Evolutionary conservation across 2,329 filamentous ascomycete genomes (phyloP), one percentile per base, ranked within the genome.

Genomic region (Chaetomium globosum): DNA sequence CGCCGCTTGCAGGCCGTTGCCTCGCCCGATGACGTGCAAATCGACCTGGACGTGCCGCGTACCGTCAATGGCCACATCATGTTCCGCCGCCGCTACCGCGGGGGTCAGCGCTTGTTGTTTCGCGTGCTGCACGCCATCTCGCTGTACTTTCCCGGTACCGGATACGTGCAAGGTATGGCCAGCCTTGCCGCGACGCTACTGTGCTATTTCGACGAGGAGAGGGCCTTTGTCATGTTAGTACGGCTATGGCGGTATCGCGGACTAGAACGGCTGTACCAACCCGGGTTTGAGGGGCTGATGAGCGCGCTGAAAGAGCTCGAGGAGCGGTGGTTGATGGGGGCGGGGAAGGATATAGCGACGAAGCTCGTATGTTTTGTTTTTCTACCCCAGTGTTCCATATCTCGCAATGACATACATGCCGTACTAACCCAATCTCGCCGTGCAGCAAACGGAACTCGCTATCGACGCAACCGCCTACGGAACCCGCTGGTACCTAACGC

Each of bases 151-250:
- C 91, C 92, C 0, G 89, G 91, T 28, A 95, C 91, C 6, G 95
- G 95, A 31, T 99, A 99, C 76, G 95, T 98, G 0, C 95, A 99
- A 77, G 95, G 95, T 61, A 99, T 99, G 95, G 95, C 94, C 19
- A 91, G 93, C 26, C 81, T 98, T 48, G 93, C 92, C 1, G 94
- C 94, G 0, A 98, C 95, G 0, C 81, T 99, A 23, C 85, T 99
- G 7, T 97, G 94, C 75, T 99, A 99, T 76, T 99, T 93, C 76
- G 94, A 98, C 70, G 95, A 99, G 77, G 95, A 97, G 77, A 88
- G 88, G 71, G 89, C 92, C 6, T 99, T 99, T 73, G 87, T 98
- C 56, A 98, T 99, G 95, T 81, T 98, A 61, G 93, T 96, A n/a
- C 87, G 95, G 28, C 83, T 99, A 74, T 99, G 94, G 92, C 87